Evolutionary conservation across 2,329 filamentous ascomycete genomes (phyloP).

Genomic region (Exophiala sp.): DNA sequence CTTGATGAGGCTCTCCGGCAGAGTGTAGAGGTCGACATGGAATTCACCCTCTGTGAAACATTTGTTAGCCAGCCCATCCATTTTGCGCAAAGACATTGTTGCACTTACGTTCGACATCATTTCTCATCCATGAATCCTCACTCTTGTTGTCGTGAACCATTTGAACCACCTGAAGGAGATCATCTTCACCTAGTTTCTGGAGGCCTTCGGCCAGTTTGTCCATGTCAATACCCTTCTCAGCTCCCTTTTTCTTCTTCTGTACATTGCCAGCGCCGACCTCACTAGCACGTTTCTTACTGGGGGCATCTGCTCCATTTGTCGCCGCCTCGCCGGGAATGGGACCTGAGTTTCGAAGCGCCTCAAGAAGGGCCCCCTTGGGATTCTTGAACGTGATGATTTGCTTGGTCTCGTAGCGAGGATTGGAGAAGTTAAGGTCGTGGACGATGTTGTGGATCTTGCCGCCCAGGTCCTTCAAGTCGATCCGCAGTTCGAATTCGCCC

Average conservation of each 20-base stretch:
- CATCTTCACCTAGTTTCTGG: constrained; percentile 84
- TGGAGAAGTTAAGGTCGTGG: constrained; percentile 89
- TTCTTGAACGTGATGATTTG: constrained; percentile 85
- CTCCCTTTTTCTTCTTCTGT: constrained; percentile 69
- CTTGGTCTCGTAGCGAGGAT: constrained; percentile 72
- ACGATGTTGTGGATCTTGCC: constrained; percentile 79
- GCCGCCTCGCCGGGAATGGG: constrained; percentile 64
- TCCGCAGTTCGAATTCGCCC: constrained; percentile 96
- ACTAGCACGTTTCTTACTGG: constrained; percentile 52
- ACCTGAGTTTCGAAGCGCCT: constrained; percentile 73
- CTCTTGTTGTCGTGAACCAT: constrained; percentile 97
- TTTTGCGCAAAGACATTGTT: constrained; percentile 1
- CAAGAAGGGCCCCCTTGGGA: constrained; percentile 62
- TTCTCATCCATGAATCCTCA: constrained; percentile 90
- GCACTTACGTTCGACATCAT: constrained; percentile 83
- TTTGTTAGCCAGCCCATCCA: constrained; percentile 30
- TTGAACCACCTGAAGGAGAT: constrained; percentile 89
- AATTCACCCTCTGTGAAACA: constrained; percentile 73
- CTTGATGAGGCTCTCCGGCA: constrained; percentile 81
- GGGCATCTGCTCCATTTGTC: constrained; percentile 53
- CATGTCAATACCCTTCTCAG: constrained; percentile 68
- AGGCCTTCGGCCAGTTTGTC: constrained; percentile 94
- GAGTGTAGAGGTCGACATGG: constrained; percentile 95
- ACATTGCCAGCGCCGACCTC: constrained; percentile 45
- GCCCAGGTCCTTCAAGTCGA: constrained; percentile 66